These are phyloP conservation scores for Sporodiniella umbellata DNA, from an alignment of 371 early-diverging fungal genomes.

Conservation along the genomic window DNA sequence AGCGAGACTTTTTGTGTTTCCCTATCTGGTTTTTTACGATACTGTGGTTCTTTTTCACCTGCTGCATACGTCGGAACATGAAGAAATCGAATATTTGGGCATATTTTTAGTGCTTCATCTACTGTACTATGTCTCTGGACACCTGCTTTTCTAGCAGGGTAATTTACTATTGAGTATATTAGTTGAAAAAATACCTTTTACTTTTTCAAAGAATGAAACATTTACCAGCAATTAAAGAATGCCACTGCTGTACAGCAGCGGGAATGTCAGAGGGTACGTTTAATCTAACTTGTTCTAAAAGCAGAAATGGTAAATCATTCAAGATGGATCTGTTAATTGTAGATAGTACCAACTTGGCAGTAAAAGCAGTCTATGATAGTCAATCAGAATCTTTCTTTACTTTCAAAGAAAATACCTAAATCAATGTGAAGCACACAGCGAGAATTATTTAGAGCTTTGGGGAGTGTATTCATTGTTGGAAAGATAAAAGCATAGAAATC, in stretches of 20 bases:
- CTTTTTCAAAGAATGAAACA: conserved; percentile 20
- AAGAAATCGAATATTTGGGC: conserved; percentile 73
- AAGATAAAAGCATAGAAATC: neutral
- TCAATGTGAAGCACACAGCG: conserved; percentile 65
- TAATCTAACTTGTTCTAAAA: conserved; percentile 71
- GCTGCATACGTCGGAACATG: conserved; percentile 85
- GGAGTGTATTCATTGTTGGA: conserved; percentile 19
- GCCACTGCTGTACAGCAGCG: conserved; percentile 91
- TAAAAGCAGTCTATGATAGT: conserved; percentile 66
- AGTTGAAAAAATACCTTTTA: too few species aligned
- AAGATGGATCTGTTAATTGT: neutral
- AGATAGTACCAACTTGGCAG: conserved; percentile 65
- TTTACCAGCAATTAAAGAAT: conserved; percentile 81
- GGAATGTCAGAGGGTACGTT: conserved; percentile 68
- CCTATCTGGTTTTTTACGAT: conserved; percentile 66
- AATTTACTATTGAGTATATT: conserved; percentile 58
- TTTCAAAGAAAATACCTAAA: conserved; percentile 34
- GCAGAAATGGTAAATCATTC: too few species aligned
- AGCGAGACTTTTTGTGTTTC: conserved; percentile 88
- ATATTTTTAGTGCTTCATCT: conserved; percentile 58
- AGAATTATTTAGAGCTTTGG: conserved; percentile 47
- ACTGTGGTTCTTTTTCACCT: conserved; percentile 61
- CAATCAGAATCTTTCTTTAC: conserved; percentile 2
- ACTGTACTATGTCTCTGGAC: conserved; percentile 45
- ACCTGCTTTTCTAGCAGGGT: conserved; percentile 54